Evolutionary conservation across 2,329 filamentous ascomycete genomes (phyloP), one percentile per base, ranked within the genome.

Genomic region (Tricladium varicosporioides): DNA sequence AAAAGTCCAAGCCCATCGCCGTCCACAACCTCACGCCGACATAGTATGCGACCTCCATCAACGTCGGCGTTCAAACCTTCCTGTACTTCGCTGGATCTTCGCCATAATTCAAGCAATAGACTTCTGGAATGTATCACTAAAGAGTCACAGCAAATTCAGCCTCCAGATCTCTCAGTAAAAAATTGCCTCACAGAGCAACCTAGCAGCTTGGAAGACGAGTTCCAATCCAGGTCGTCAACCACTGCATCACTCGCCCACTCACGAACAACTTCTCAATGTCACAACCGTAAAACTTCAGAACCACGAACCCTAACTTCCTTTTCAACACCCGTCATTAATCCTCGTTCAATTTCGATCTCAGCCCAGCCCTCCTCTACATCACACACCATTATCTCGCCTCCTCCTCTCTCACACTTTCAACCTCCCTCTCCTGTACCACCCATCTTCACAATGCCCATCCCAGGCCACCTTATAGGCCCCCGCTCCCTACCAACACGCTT

Each of bases 161-260:
- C 22, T 7, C 22, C 22, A 27, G 7, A 3, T 27, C 22, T 27
- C 22, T 27, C 22, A 3, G 57, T 61, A 1, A 62, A 53, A 22
- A 67, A 65, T 22, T 66, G 63, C 43, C 65, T 66, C 32, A 46
- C 53, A 2, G 59, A 63, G 11, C 51, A 48, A 0, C 47, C 53
- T 19, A 31, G 36, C 1, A 57, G 51, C 15, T 63, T 60, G 2
- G 63, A 64, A 48, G 63, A 63, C 1, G 64, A 65, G 10, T 63
- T 66, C 31, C 55, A 53, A 27, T 19, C 56, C 16, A 59, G 56
- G 16, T 43, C 51, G 10, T 54, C 53, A 7, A 46, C 43, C 10
- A 16, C 56, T n/a, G 51, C 40, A 5, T 27, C 22, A 4, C 22
- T 27, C 22, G 22, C 22, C 46, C 16, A 5, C 43, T 51, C 3